Evolutionary conservation across 176 grass and related monocot species (phyloP).

Genomic region (Avena sativa): DNA sequence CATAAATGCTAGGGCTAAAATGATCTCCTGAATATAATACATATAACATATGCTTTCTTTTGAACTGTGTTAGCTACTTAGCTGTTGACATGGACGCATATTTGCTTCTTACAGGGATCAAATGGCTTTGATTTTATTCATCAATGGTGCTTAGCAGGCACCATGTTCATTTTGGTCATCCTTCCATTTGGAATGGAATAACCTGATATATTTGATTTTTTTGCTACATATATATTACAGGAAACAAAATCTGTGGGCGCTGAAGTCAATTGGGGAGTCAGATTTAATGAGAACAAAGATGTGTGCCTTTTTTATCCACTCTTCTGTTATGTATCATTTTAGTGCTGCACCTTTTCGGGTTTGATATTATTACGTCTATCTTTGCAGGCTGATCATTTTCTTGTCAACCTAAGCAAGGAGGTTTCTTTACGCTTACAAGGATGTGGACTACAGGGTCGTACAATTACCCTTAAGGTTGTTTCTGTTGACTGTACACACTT

Average conservation of each 20-base stretch:
- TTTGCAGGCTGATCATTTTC: slow-evolving; percentile 84
- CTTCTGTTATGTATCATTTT: slow-evolving; percentile 18
- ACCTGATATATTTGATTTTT: slow-evolving; percentile 34
- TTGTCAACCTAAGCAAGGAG: slow-evolving; percentile 92
- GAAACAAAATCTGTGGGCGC: slow-evolving; percentile 95
- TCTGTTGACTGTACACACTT: slow-evolving; percentile 20
- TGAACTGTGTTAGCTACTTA: background rate
- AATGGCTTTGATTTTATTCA: background rate
- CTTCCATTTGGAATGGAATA: background rate
- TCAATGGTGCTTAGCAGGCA: background rate
- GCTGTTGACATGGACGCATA: background rate
- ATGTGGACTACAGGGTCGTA: slow-evolving; percentile 87
- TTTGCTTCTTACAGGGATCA: background rate
- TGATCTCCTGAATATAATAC: slow-evolving; percentile 1
- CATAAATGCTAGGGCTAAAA: background rate
- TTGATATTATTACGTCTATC: slow-evolving; percentile 40
- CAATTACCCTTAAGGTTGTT: slow-evolving; percentile 91
- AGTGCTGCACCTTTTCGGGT: slow-evolving; percentile 12
- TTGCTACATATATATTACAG: slow-evolving; percentile 50
- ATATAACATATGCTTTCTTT: background rate
- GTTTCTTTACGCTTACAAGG: slow-evolving; percentile 85
- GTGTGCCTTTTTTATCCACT: slow-evolving; percentile 47
- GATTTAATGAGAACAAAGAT: slow-evolving; percentile 83
- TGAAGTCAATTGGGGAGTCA: slow-evolving; percentile 98
- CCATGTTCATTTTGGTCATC: background rate